These are phyloP conservation scores for Rhododendron ovatum DNA, from an alignment of 148 eudicot species.

Conservation along the genomic window DNA sequence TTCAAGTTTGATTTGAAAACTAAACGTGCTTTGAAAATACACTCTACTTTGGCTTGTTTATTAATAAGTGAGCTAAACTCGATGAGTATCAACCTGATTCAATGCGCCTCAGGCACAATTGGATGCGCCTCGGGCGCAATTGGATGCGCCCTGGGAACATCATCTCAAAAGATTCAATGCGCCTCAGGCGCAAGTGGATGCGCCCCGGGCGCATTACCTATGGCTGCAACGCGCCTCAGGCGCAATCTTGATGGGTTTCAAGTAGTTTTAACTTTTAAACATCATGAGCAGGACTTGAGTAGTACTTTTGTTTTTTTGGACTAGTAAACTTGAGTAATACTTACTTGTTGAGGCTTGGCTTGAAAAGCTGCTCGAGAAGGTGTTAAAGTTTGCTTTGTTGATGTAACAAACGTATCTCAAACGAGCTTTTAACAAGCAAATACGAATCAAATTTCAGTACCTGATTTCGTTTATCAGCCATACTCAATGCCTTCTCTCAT, in stretches of 20 bases:
- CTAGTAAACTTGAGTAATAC: neutral
- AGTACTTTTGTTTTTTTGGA: no score
- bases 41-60: neutral
- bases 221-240: no score
- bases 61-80: neutral
- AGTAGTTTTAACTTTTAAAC: neutral
- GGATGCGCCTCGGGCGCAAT: no score
- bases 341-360: neutral
- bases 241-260: neutral
- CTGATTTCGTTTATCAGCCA: neutral
- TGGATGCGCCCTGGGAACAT: no score
- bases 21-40: neutral
- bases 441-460: neutral
- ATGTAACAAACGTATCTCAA: neutral
- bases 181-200: no score
- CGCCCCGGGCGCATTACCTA: no score
- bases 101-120: no score
- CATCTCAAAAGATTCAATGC: no score
- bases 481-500: neutral
- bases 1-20: neutral
- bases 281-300: neutral
- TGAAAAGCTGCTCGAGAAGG: neutral
- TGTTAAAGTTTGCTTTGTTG: neutral
- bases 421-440: neutral
- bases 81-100: neutral